These are phyloP conservation scores for Ascochyta clinopodiicola DNA, from an alignment of 2,329 filamentous ascomycete genomes.

Conservation along the genomic window DNA sequence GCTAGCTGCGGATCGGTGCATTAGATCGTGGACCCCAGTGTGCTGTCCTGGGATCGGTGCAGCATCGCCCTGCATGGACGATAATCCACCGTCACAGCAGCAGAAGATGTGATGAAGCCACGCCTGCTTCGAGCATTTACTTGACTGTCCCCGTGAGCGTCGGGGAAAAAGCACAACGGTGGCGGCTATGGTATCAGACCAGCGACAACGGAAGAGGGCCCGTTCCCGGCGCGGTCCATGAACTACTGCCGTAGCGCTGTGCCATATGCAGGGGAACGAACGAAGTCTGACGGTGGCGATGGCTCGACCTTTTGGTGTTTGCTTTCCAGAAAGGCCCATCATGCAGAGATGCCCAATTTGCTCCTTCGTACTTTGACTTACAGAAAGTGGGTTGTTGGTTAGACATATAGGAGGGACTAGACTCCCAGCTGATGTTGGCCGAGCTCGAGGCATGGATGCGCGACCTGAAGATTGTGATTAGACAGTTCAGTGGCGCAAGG, in stretches of 20 bases:
- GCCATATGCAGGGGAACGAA: conserved; percentile 7
- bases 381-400: not conserved
- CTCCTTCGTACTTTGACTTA: not conserved
- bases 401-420: no score
- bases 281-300: conserved; percentile 2
- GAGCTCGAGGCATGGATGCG: no score
- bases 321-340: not conserved
- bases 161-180: not conserved
- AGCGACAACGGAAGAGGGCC: conserved; percentile 1
- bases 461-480: no score
- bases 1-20: conserved; percentile 17
- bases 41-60: conserved; percentile 22
- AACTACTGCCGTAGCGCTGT: conserved; percentile 10
- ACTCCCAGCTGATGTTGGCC: no score
- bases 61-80: conserved; percentile 11
- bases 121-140: not conserved
- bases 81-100: not conserved
- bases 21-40: conserved; percentile 10
- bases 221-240: conserved; percentile 7
- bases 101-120: conserved; percentile 9
- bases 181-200: not conserved
- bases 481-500: no score
- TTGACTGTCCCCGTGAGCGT: not conserved
- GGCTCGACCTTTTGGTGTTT: not conserved
- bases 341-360: conserved; percentile 6